phyloP scores from a whole-genome alignment of 495 filamentous ascomycete species.

The Penicillium daleae region DNA sequence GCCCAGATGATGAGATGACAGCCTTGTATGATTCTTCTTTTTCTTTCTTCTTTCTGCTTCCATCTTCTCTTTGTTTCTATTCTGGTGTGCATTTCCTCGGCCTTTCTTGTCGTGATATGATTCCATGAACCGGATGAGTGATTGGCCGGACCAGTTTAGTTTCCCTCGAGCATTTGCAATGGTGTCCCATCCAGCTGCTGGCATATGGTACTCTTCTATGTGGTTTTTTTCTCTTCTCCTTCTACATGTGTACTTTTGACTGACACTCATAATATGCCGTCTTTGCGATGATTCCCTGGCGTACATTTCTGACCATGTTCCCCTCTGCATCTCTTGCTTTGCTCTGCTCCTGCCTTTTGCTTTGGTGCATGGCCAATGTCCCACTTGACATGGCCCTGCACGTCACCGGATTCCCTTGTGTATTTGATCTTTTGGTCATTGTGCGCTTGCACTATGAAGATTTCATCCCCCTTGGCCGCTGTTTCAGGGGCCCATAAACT shows the following conservation, averaged over 20 bases:
- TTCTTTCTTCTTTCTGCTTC: slow-evolving; percentile 14
- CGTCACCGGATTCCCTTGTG: slow-evolving; percentile 2
- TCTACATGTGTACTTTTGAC: slow-evolving; percentile 36
- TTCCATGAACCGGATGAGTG: slow-evolving; percentile 49
- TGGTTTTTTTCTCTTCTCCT: slow-evolving; percentile 25
- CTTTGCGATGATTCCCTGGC: slow-evolving; percentile 34
- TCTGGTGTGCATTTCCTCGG: slow-evolving; percentile 26
- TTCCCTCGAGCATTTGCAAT: slow-evolving; percentile 48
- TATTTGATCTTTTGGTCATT: not conserved
- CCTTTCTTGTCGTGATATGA: slow-evolving; percentile 35
- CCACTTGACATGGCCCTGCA: slow-evolving; percentile 12
- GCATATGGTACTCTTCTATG: slow-evolving; percentile 44
- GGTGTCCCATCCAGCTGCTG: slow-evolving; percentile 42
- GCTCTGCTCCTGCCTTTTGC: slow-evolving; percentile 18
- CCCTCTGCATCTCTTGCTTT: slow-evolving; percentile 15
- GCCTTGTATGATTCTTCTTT: slow-evolving; percentile 43
- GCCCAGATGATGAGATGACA: slow-evolving; percentile 31
- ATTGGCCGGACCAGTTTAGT: slow-evolving; percentile 44
- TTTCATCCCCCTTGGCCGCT: not conserved
- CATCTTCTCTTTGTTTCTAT: slow-evolving; percentile 27
- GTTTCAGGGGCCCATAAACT: not conserved
- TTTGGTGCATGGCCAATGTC: slow-evolving; percentile 18
- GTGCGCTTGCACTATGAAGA: not conserved
- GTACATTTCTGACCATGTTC: slow-evolving; percentile 28
- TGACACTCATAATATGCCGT: slow-evolving; percentile 30